Base-by-base conservation (phyloP, 2,329 filamentous ascomycete genomes). In the Xylariaceae sp. region DNA sequence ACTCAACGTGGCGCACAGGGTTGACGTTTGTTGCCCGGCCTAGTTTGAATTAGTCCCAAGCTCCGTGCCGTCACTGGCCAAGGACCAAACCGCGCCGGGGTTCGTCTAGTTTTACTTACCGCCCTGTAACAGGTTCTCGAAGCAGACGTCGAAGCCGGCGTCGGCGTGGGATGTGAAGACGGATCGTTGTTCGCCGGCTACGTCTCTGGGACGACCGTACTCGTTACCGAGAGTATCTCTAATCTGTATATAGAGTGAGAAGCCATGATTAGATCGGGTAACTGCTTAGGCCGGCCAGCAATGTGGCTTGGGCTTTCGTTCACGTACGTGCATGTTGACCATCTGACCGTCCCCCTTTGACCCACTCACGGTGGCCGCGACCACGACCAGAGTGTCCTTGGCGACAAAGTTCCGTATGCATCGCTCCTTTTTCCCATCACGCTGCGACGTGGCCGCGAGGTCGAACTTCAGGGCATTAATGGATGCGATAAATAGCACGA, bases 391-490 rank as follows among this genome's bases (percentile, higher is more conserved):
- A 61, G 94, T 95, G 70, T 96, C 91, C 74, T 85, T 88, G 58
- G 84, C 81, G 62, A 96, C 91, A 72, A 96, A 99, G 77, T 99
- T 99, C 71, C 92, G 85, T 72, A 99, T 88, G 77, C 94, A 99
- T 76, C 92, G 83, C 75, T 92, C 88, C 67, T 80, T 84, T 59
- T 77, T 77, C 65, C 86, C 84, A 71, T 81, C 77, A 55, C 74
- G 72, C 50, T 76, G 73, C 62, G 55, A 35, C 6, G 85, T 80
- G 44, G 91, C 89, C 66, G 83, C 74, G 58, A 99, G 83, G 68
- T 99, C 94, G 80, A 99, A 96, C 78, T 95, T 96, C 67, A 99
- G 84, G 56, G 91, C 91, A 63, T 79, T 73, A 60, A 76, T 74
- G 62, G 75, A 75, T 56, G 76, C 74, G 60, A 79, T 72, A 55